Base-by-base conservation (phyloP, 1,139 yeast genomes). In the Nakaseomyces nivariensis region DNA sequence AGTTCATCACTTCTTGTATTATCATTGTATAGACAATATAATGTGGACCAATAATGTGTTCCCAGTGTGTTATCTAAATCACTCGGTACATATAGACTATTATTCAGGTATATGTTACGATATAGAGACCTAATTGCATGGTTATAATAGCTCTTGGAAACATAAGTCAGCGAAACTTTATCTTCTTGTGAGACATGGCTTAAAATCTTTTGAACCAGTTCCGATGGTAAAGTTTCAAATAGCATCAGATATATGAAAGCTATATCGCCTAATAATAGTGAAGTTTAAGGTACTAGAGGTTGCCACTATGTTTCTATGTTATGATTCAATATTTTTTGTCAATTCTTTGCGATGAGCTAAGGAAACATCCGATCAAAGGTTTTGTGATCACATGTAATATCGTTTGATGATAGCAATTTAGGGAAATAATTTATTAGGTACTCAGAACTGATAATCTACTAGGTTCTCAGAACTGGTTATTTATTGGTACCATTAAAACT, bases 61-160 rank as follows among this genome's bases (percentile, higher is more conserved):
- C 61, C 64, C 22, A 59, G 43, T 11, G 54, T 37, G 10, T 53
- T 49, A 32, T 63, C 62, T 4, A 54, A 45, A 37, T 63, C 63
- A 43, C 60, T 58, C 8, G 56, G 58, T 25, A 54, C 51, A 31
- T 57, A 58, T 37, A 55, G 56, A 17, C 56, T 54, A 46, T 57
- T 63, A 46, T 62, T 64, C 37, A 65, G 46, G 46, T 52, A 63
- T 40, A 65, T 34, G 44, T 58, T 58, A 45, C 55, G 53, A 48
- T 65, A 65, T 4, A 65, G 48, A 1, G 52, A 53, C 3, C 59
- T 58, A 11, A 54, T 36, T 6, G 53, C 53, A 5, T 46, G 47
- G 3, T 47, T 40, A 36, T 62, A 55, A 3, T 52, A 41, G 4
- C 45, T 44, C 32, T 52, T 58, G 9, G 62, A 59, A 5, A 61